Conservation (phyloP, 2,329 filamentous ascomycete species). For the Cladosporium colombiae region DNA sequence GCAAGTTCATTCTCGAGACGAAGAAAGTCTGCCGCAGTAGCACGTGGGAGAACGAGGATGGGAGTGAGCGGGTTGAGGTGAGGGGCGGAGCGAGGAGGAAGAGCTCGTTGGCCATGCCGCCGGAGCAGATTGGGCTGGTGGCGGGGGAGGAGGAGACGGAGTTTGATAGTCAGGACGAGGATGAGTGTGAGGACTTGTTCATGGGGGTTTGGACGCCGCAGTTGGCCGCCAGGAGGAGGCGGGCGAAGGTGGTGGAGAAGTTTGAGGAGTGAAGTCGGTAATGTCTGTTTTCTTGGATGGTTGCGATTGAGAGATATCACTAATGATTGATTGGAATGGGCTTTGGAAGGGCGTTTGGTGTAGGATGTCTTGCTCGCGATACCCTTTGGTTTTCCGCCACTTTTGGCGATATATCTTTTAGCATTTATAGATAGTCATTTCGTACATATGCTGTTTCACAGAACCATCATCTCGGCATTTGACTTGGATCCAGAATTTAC, state of each 20-base stretch:
- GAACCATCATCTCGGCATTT: neutral
- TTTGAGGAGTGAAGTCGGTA: neutral
- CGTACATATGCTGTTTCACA: neutral
- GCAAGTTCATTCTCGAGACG: slow-evolving; percentile 67
- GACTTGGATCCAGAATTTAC: neutral
- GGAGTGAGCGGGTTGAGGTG: slow-evolving; percentile 24
- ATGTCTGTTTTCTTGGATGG: neutral
- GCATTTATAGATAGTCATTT: neutral
- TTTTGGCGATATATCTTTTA: neutral
- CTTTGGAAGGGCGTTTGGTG: neutral
- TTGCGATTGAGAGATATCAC: neutral
- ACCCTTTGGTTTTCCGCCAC: slow-evolving; percentile 7
- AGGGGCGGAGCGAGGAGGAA: slow-evolving; percentile 25
- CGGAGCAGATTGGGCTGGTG: slow-evolving; percentile 22
- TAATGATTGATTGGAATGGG: neutral
- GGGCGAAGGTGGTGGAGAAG: slow-evolving; percentile 31
- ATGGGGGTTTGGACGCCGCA: slow-evolving; percentile 61
- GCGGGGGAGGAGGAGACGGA: slow-evolving; percentile 45
- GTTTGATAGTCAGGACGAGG: slow-evolving; percentile 66
- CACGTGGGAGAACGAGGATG: slow-evolving; percentile 52
- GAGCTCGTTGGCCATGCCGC: slow-evolving; percentile 25
- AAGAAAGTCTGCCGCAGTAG: slow-evolving; percentile 53
- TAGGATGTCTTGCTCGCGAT: neutral
- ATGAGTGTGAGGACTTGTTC: slow-evolving; percentile 67
- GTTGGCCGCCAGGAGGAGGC: slow-evolving; percentile 51